Percentiles rank a stretch among this genome's conserved stretches.
Conservation (phyloP, 148 eudicot species). For the Fagopyrum esculentum region DNA sequence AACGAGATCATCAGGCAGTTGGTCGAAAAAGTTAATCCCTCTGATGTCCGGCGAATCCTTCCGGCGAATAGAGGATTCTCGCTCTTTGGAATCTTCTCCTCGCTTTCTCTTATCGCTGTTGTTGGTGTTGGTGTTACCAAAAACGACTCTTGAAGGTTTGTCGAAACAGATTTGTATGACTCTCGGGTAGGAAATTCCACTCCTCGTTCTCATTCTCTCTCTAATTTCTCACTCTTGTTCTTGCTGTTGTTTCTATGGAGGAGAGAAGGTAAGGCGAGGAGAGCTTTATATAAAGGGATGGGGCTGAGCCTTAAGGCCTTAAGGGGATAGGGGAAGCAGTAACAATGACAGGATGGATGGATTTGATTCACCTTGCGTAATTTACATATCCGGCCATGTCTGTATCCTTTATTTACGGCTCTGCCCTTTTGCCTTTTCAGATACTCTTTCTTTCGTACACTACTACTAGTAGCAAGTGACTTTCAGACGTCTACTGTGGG, state of each 20-base stretch:
- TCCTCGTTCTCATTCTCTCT: conserved; percentile 14
- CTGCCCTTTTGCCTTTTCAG: neutral
- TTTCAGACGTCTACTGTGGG: neutral
- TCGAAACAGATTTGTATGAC: conserved; percentile 14
- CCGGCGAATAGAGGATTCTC: conserved; percentile 18
- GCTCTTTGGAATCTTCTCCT: neutral
- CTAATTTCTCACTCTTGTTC: neutral
- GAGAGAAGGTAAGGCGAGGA: neutral
- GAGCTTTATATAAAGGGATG: neutral
- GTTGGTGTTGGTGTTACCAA: conserved; percentile 11
- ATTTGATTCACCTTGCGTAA: neutral
- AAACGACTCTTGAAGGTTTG: neutral
- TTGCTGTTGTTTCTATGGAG: neutral
- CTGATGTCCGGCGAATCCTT: conserved; percentile 22
- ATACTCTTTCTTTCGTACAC: neutral
- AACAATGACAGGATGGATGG: neutral
- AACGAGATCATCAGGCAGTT: conserved; percentile 54
- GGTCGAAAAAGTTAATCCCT: conserved; percentile 31
- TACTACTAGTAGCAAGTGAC: conserved; percentile 1
- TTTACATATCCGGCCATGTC: neutral
- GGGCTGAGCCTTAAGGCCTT: neutral
- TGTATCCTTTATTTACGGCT: neutral
- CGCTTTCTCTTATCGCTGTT: neutral
- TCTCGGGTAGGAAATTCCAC: conserved; percentile 17
- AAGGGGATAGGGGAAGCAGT: neutral